Evolutionary conservation across 169 alveolate genomes (phyloP).

Genomic region (Plasmodium cynomolgi): DNA sequence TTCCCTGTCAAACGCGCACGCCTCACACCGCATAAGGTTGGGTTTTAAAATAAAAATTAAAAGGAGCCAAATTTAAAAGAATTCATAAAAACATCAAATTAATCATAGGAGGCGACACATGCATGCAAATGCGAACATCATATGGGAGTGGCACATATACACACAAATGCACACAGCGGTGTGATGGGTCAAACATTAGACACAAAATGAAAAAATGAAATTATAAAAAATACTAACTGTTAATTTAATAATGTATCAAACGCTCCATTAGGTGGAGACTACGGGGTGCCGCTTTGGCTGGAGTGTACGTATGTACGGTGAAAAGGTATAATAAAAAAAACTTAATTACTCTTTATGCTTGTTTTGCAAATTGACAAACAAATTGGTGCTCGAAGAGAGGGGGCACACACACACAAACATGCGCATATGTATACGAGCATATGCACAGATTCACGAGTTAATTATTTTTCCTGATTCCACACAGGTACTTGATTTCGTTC

Average conservation of each 20-base stretch:
- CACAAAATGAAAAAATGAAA: neutral
- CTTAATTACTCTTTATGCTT: neutral
- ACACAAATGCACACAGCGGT: neutral
- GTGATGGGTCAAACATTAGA: slow-evolving; percentile 1
- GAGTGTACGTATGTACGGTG: neutral
- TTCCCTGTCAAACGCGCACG: neutral
- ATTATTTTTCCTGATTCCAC: slow-evolving; percentile 16
- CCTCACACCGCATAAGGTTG: neutral
- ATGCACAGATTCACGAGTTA: neutral
- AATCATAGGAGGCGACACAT: neutral
- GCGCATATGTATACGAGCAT: neutral
- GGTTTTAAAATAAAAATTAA: slow-evolving; percentile 19
- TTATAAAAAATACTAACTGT: neutral
- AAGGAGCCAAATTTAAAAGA: slow-evolving; percentile 7
- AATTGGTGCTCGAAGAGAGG: neutral
- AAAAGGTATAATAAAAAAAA: neutral
- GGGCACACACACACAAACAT: neutral
- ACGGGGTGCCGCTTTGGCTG: neutral
- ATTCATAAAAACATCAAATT: slow-evolving; percentile 44
- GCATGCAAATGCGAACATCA: neutral
- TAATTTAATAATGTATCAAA: neutral
- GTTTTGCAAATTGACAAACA: neutral
- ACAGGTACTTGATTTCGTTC: slow-evolving; percentile 1
- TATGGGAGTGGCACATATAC: neutral
- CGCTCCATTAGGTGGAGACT: neutral